Conservation (phyloP, 345 rosid genomes). For the Euphorbia peplus region DNA sequence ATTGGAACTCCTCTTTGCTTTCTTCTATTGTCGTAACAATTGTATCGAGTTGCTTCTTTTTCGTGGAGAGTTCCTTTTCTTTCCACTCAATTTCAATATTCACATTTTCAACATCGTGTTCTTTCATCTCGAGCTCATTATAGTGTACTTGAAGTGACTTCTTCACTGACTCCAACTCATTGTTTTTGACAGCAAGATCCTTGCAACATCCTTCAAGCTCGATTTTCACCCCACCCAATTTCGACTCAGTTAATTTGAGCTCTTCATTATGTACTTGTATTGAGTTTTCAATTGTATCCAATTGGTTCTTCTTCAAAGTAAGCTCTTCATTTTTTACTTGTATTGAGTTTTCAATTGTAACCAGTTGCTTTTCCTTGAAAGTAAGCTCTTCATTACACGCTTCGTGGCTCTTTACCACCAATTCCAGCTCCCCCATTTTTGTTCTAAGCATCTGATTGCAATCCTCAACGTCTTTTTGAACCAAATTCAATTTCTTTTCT, state of each 20-base stretch:
- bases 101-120: conserved; percentile 19
- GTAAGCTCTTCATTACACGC: conserved; percentile 3
- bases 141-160: background rate
- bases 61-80: conserved; percentile 14
- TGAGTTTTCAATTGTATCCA: no score
- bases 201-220: background rate
- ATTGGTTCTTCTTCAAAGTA: no score
- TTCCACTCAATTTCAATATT: conserved; percentile 6
- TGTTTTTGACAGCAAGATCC: background rate
- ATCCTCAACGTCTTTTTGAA: conserved; percentile 7
- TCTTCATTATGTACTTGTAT: background rate
- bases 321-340: background rate
- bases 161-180: background rate
- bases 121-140: background rate
- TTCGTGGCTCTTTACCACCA: background rate
- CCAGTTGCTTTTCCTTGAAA: conserved; percentile 6
- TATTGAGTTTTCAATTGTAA: background rate
- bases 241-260: conserved; percentile 4
- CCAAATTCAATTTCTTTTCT: conserved; percentile 7
- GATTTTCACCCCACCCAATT: conserved; percentile 6
- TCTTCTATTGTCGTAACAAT: no score
- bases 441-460: conserved; percentile 3
- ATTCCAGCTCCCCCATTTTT: conserved; percentile 10
- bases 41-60: no score
- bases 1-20: no score